phyloP scores from a whole-genome alignment of 2,329 filamentous ascomycete genomes.

The Exophiala alcalophila region DNA sequence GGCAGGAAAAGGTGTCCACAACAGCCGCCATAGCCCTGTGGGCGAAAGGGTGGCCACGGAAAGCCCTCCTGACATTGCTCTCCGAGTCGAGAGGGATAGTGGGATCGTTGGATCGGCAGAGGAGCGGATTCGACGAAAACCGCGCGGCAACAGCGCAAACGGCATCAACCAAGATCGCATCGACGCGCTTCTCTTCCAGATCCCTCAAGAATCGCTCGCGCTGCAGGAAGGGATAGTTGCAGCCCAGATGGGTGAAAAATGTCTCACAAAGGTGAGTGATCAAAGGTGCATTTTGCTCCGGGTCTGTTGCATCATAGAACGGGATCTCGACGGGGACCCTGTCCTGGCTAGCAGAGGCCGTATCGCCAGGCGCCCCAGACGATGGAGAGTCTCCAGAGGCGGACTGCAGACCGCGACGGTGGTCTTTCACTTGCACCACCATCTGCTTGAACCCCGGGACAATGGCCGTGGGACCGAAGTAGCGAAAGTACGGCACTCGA shows the following conservation, averaged over 20 bases:
- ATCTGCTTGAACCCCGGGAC: slow-evolving; percentile 91
- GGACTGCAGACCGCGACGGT: slow-evolving; percentile 19
- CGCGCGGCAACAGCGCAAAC: slow-evolving; percentile 78
- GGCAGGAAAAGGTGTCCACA: slow-evolving; percentile 77
- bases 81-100: slow-evolving; percentile 43
- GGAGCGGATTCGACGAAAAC: slow-evolving; percentile 63
- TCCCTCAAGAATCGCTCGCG: slow-evolving; percentile 69
- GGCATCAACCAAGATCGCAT: slow-evolving; percentile 81
- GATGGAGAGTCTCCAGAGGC: slow-evolving; percentile 21
- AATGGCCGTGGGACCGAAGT: slow-evolving; percentile 87
- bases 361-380: slow-evolving; percentile 16
- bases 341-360: slow-evolving; percentile 9
- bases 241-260: slow-evolving; percentile 79
- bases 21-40: slow-evolving; percentile 79
- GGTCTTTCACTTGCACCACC: slow-evolving; percentile 49
- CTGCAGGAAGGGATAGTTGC: slow-evolving; percentile 80
- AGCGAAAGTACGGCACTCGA: slow-evolving; percentile 82
- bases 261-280: slow-evolving; percentile 74
- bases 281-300: slow-evolving; percentile 67
- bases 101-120: slow-evolving; percentile 52
- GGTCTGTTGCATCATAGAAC: slow-evolving; percentile 71
- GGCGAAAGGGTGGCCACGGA: slow-evolving; percentile 74
- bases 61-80: slow-evolving; percentile 50
- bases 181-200: slow-evolving; percentile 74
- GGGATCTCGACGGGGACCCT: slow-evolving; percentile 48